phyloP scores from a whole-genome alignment of 2,329 filamentous ascomycete species.

The Colletotrichum destructivum region DNA sequence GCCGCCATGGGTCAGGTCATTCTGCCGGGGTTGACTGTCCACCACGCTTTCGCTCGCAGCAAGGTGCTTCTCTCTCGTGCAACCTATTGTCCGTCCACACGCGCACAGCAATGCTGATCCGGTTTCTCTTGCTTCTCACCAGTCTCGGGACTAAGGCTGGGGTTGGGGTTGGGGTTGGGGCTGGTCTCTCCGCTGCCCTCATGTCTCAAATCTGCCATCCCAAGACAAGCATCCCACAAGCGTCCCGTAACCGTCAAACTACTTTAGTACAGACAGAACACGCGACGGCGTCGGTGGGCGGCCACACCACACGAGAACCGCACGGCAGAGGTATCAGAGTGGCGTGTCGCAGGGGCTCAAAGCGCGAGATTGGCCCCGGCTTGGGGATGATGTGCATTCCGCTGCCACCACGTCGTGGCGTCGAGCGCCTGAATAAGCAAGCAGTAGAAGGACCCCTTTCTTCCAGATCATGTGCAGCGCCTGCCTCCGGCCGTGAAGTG shows the following conservation, averaged over 20 bases:
- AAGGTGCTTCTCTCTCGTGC: slow-evolving; percentile 5
- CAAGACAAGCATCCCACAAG: slow-evolving; percentile 30
- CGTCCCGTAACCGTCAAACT: slow-evolving; percentile 4
- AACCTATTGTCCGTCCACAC: slow-evolving; percentile 7
- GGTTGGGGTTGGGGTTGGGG: too few relatives aligned
- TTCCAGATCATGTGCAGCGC: background rate
- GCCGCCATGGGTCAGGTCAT: slow-evolving; percentile 32
- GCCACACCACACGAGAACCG: slow-evolving; percentile 23
- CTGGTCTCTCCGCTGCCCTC: slow-evolving; percentile 17
- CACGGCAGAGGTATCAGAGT: slow-evolving; percentile 34
- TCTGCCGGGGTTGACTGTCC: slow-evolving; percentile 31
- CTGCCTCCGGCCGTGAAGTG: background rate
- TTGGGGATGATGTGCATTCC: slow-evolving; percentile 31
- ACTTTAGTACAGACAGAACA: background rate
- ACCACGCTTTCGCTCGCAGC: slow-evolving; percentile 20
- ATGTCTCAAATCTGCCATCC: slow-evolving; percentile 32
- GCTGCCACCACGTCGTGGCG: slow-evolving; percentile 29
- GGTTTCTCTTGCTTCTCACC: slow-evolving; percentile 3
- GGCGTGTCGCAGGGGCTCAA: slow-evolving; percentile 34
- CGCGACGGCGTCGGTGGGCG: background rate
- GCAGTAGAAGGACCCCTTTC: slow-evolving; percentile 13
- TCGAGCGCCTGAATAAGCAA: slow-evolving; percentile 12
- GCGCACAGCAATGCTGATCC: background rate
- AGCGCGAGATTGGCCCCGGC: slow-evolving; percentile 23
- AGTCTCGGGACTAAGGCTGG: slow-evolving; percentile 14